phyloP scores from a whole-genome alignment of 164 flowering plant genomes.

The Santalum album region DNA sequence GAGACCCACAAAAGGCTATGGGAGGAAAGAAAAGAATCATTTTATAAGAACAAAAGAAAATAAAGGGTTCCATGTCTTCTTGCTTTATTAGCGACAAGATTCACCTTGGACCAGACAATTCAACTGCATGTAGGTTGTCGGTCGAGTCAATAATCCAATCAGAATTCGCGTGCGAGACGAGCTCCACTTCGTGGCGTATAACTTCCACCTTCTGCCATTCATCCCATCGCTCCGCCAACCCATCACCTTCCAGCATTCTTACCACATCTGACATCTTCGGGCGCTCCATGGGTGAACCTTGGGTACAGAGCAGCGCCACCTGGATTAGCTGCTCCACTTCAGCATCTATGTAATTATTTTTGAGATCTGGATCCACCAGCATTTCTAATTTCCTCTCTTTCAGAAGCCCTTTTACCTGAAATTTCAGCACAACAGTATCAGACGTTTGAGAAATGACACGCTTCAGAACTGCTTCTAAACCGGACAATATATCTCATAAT shows the following conservation, averaged over 20 bases:
- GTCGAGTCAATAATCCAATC: slow-evolving; percentile 87
- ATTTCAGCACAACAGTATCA: slow-evolving; percentile 1
- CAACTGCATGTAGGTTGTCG: slow-evolving; percentile 67
- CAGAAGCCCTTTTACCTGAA: slow-evolving; percentile 85
- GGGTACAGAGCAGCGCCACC: slow-evolving; percentile 88
- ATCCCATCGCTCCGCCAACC: slow-evolving; percentile 93
- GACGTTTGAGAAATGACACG: neutral
- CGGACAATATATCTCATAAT: too few species aligned
- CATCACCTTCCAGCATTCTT: slow-evolving; percentile 95
- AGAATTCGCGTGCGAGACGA: slow-evolving; percentile 44
- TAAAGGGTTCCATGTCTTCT: slow-evolving; percentile 3
- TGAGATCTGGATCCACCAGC: slow-evolving; percentile 83
- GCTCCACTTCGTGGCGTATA: slow-evolving; percentile 64
- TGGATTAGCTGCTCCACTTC: slow-evolving; percentile 92
- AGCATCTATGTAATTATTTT: slow-evolving; percentile 57
- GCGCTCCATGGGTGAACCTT: slow-evolving; percentile 75
- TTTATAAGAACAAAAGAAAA: slow-evolving; percentile 6
- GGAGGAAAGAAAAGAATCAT: slow-evolving; percentile 6
- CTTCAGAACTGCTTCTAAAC: too few species aligned
- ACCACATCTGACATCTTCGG: slow-evolving; percentile 97
- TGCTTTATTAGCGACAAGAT: neutral
- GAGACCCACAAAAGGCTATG: slow-evolving; percentile 1
- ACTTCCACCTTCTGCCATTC: slow-evolving; percentile 96
- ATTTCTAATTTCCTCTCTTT: slow-evolving; percentile 81
- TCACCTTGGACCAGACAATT: slow-evolving; percentile 89